Evolutionary conservation across 805 yeast species (phyloP), one percentile per base, ranked within the genome.

Genomic region (Saccharomycopsis fibuligera): DNA sequence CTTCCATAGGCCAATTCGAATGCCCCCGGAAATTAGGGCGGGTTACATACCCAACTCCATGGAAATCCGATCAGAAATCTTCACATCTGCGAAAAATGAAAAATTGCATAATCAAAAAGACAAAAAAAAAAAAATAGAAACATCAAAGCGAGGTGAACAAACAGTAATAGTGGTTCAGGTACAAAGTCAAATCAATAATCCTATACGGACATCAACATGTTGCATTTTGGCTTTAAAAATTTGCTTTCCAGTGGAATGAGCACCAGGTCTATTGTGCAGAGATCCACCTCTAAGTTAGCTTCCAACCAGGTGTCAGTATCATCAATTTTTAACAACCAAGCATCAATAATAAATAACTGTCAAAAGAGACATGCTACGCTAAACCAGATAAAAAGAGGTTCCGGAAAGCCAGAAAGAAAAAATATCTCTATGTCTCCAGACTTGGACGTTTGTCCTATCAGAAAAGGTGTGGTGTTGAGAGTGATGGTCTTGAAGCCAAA

Each of bases 401-500:
- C 79, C 25, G 69, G 64, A 35, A 76, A 75, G 54, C 82, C 82
- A 25, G 66, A 67, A 56, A 69, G 68, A 52, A 65, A 63, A 41
- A 70, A 71, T 56, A 63, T 69, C 5, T 66, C 78, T 1, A 79
- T 77, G 55, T 76, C 96, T 0, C 97, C 97, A 5, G 95, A 88
- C 67, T 76, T 93, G 51, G 83, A 82, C 4, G 65, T 66, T n/a
- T 78, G 83, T 56, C 99, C 99, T 1, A 84, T 89, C 59, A 81
- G 81, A 58, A 89, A 90, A 58, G 99, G 97, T 35, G 98, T 93
- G 4, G 95, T 93, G 9, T 70, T 90, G 44, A 78, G 96, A 64
- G 96, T 93, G 27, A 86, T 91, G 93, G 87, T 90, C 47, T 74
- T 90, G 57, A 93, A 93, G 67, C 99, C 99, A 41, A 93, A 93